Evolutionary conservation across 2,329 filamentous ascomycete genomes (phyloP).

Genomic region (Fusarium decemcellulare): DNA sequence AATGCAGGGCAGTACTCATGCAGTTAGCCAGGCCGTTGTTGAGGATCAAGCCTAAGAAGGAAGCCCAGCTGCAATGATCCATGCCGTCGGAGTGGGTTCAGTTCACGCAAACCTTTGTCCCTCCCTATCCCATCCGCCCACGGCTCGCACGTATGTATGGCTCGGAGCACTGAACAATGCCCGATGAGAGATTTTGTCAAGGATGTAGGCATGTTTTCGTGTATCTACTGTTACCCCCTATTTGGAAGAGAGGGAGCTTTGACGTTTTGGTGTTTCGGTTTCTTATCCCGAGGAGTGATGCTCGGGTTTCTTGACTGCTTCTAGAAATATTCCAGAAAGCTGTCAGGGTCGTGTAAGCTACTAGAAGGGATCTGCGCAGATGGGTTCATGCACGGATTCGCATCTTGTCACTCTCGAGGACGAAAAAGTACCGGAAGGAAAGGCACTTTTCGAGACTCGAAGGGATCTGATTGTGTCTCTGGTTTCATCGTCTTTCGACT

Average conservation of each 20-base stretch:
- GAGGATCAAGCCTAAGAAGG: too few species aligned
- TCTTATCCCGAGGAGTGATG: constrained; percentile 3
- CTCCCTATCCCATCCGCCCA: neutral
- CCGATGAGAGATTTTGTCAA: neutral
- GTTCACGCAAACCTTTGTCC: too few species aligned
- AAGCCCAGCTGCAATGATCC: too few species aligned
- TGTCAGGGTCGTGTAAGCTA: neutral
- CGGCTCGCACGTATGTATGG: neutral
- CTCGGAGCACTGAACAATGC: neutral
- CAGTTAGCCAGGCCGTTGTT: neutral
- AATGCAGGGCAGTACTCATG: neutral
- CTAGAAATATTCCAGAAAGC: neutral
- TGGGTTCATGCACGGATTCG: neutral
- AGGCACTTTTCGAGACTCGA: too few species aligned
- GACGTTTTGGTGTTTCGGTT: neutral
- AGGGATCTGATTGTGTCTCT: too few species aligned
- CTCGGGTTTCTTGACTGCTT: neutral
- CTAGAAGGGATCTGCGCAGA: neutral
- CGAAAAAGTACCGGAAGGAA: too few species aligned
- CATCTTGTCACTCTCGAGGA: too few species aligned
- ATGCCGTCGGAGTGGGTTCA: too few species aligned
- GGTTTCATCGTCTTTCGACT: too few species aligned
- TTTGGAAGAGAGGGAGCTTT: neutral
- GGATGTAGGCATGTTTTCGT: neutral
- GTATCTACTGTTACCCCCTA: neutral